Base-by-base conservation (phyloP, 1,139 yeast genomes). In the Protomyces pachydermus region DNA sequence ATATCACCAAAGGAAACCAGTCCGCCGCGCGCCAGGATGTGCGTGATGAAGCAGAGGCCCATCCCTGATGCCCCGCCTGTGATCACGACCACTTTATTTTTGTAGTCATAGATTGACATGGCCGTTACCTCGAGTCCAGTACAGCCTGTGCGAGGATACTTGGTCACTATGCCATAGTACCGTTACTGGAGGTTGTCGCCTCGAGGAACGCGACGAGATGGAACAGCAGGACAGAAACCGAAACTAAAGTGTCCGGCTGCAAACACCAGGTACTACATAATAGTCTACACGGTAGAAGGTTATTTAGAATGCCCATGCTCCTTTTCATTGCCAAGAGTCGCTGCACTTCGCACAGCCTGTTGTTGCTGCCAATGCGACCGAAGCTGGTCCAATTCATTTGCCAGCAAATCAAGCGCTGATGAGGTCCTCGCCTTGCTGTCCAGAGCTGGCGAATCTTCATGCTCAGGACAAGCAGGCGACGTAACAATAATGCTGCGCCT, bases 321-420 rank as follows among this genome's bases (percentile, higher is more conserved):
- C 32, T 28, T 28, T 6, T 28, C 32, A 28, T 28, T 1, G 32
- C 1, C 32, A 4, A 4, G 8, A 28, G 32, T 28, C 32, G 32
- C 32, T 28, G 32, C 32, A 28, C 32, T 28, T 14, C 55, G 54
- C 25, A 14, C 18, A 37, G 48, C 52, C 23, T 48, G 20, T 16
- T 58, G 54, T 8, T 52, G 56, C 20, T 53, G 39, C 65, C 60
- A 55, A 32, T 61, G 65, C 6, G 53, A 5, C 23, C 67, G 45
- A 34, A 65, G 56, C 54, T 61, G 63, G 28, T 65, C 67, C 37
- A 65, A 23, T 32, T 65, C 67, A 51, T 45, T 56, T 25, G 67
- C 67, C 45, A 65, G 48, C 9, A 46, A 38, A 34, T 65, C 67
- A 5, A 65, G 64, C 25, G 56, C 62, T 4, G 62, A 58, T 23